Base-by-base conservation (phyloP, 108 stramenopile species). In the Fistulifera solaris region DNA sequence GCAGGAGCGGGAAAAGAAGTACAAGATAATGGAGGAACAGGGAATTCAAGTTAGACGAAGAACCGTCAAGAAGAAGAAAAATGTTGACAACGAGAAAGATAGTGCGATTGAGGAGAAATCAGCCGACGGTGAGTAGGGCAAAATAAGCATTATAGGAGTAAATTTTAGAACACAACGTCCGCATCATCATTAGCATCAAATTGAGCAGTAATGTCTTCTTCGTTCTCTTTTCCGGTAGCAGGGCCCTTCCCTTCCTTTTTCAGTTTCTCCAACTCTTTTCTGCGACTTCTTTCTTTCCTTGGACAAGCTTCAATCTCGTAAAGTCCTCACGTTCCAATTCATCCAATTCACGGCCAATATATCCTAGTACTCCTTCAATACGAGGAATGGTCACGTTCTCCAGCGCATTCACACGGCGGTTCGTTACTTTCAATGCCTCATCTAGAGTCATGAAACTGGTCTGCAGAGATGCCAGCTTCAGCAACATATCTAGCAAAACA, bases 311-410 rank as follows among this genome's bases (percentile, higher is more conserved):
- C 25, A 98, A 81, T 55, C 97, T 87, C 7, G 97, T 98, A 62
- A 98, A 98, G 65, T 98, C 96, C 67, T 98, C 97, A 68, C 97
- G 80, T 68, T 98, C 97, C 63, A 98, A 85, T 75, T 98, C 97
- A 78, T 98, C 97, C 61, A 98, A 73, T 55, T 98, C 97, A 56
- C 94, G 75, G 44, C 76, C 81, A 73, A 98, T 98, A 73, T 98
- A 98, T 42, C 62, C 66, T 43, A 98, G 69, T n/a, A 81, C 76
- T 6, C 54, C 70, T 68, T 96, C 85, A 70, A 98, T 98, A 46
- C 87, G 90, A 38, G 97, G 97, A 78, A 98, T 93, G 46, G 97
- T 98, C 16, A 98, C 97, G 73, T 96, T 96, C 69, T 98, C 97
- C 69, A 98, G 75, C 16, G 97, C 97, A 75, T 98, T 98, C 38